These are phyloP conservation scores for Ceratocystis diversiconidia DNA, from an alignment of 2,329 filamentous ascomycete genomes.

Conservation along the genomic window DNA sequence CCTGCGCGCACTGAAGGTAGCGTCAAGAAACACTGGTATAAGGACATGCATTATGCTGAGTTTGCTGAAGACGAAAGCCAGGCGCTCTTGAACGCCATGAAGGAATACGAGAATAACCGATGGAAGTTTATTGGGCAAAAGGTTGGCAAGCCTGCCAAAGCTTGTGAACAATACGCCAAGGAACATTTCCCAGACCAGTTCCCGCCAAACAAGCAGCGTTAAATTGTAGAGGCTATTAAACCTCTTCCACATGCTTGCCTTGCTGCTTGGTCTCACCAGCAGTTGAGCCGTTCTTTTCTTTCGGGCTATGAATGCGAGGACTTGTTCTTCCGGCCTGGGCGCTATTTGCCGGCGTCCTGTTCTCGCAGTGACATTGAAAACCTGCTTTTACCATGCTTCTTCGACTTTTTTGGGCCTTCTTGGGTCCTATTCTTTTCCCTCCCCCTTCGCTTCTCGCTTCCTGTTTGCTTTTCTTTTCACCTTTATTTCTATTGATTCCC, in stretches of 20 bases:
- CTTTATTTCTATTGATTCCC: constrained; percentile 7
- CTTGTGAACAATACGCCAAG: constrained; percentile 72
- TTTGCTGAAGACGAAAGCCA: constrained; percentile 91
- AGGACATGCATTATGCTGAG: constrained; percentile 99
- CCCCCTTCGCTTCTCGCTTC: background rate
- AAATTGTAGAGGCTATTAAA: background rate
- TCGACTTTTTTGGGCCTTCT: background rate
- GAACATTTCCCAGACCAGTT: constrained; percentile 59
- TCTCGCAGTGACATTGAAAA: background rate
- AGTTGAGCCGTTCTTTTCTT: background rate
- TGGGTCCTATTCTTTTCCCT: background rate
- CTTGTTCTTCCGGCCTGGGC: background rate
- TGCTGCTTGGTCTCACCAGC: background rate
- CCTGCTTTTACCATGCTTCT: background rate
- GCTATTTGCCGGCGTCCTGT: background rate
- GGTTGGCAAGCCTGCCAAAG: constrained; percentile 93
- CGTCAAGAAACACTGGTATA: constrained; percentile 99
- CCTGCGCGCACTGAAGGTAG: constrained; percentile 88
- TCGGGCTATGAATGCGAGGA: background rate
- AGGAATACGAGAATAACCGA: constrained; percentile 96
- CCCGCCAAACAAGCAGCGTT: constrained; percentile 14
- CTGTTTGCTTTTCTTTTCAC: background rate
- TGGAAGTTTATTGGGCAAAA: constrained; percentile 97
- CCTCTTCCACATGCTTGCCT: background rate
- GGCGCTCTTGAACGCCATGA: constrained; percentile 80